Evolutionary conservation across 129 eudicot genomes (phyloP), one percentile per base, ranked within the genome.

Genomic region (Mikania micrantha): DNA sequence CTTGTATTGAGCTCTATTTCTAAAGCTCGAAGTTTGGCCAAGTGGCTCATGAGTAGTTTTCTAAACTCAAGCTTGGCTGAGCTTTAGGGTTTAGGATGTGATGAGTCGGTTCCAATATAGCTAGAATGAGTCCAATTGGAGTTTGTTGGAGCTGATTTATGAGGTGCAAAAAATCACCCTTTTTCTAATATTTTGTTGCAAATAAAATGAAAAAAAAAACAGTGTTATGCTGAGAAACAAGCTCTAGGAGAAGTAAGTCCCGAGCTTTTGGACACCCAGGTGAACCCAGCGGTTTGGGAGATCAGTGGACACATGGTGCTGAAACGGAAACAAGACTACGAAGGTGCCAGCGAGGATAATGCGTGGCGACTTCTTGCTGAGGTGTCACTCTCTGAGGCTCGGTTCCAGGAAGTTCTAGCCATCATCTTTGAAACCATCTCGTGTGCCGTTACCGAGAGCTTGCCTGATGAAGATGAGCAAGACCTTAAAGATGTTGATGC

Each of bases 281-380:
- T 94, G 77, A 94, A 94, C 65, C 99, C 99, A 1, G 99, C 99
- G 4, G 99, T 90, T 52, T 94, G 99, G 99, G 99, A 94, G 75
- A 94, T 94, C 56, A 94, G 99, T 39, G 99, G 99, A 40, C 99
- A 94, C 66, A 94, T 94, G 90, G 99, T 85, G 58, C 67, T 94
- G 81, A 94, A 94, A 80, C 66, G 99, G 50, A 89, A 78, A 74
- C 53, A 89, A 73, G 99, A 94, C 73, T 94, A 80, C 8, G 85
- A 89, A 12, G 95, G 70, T 77, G 99, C 97, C 35, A 80, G 90
- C 0, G 97, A 94, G 82, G 95, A 63, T 44, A 94, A 94, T 64
- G 99, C 99, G 7, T 89, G 99, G 97, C 85, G 87, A 85, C 97
- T 94, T 74, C 85, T 94, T 3, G 99, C 99, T 5, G 97, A 94